phyloP scores from a whole-genome alignment of 345 rosid genomes.

The Hibiscus mutabilis region DNA sequence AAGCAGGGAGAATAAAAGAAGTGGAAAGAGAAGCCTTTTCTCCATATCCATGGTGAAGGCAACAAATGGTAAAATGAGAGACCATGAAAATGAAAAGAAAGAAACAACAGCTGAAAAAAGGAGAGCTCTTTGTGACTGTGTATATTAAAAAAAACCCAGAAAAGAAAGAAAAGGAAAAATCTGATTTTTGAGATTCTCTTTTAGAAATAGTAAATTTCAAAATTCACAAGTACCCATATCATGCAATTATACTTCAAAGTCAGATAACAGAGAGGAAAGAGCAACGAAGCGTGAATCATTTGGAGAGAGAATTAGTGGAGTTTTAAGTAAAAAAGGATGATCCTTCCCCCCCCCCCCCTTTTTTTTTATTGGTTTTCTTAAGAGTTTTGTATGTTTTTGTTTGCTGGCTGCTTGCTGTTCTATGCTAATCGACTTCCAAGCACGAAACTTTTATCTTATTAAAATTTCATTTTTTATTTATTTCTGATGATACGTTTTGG shows the following conservation, averaged over 20 bases:
- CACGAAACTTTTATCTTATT: background rate
- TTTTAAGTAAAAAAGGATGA: background rate
- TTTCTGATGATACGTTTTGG: background rate
- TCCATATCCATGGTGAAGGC: constrained; percentile 41
- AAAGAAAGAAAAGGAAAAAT: background rate
- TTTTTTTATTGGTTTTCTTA: background rate
- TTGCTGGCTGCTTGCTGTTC: background rate
- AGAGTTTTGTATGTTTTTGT: background rate
- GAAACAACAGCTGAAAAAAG: constrained; percentile 1
- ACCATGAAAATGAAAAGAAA: constrained; percentile 14
- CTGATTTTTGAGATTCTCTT: background rate
- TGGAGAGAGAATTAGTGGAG: constrained; percentile 3
- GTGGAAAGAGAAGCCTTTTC: constrained; percentile 28
- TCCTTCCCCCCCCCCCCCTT: background rate
- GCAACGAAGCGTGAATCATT: background rate
- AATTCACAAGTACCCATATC: background rate
- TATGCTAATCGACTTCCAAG: background rate
- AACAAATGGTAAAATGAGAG: constrained; percentile 18
- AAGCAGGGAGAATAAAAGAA: constrained; percentile 23
- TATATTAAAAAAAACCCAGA: background rate
- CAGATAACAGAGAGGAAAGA: background rate
- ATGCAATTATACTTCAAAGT: background rate
- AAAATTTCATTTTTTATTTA: background rate
- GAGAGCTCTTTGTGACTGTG: background rate
- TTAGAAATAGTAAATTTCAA: background rate